phyloP scores from a whole-genome alignment of 2,329 filamentous ascomycete species.

The Aspergillus awamori region DNA sequence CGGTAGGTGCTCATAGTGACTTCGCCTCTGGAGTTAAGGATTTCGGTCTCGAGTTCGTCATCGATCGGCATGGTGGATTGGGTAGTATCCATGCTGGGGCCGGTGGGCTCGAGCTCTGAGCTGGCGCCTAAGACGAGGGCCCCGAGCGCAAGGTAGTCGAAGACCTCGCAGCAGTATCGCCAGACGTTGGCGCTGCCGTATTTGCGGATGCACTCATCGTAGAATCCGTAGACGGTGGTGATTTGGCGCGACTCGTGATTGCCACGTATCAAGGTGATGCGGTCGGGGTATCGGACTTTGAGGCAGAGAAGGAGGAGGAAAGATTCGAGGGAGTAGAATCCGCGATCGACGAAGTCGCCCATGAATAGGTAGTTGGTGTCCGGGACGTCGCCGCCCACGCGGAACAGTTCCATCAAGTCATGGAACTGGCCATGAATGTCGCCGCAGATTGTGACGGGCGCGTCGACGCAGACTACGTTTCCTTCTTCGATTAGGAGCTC shows the following conservation, averaged over 20 bases:
- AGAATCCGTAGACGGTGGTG: constrained; percentile 96
- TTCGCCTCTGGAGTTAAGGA: constrained; percentile 80
- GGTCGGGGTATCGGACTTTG: constrained; percentile 95
- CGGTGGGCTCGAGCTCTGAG: constrained; percentile 64
- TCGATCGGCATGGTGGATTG: constrained; percentile 56
- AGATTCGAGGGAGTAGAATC: constrained; percentile 96
- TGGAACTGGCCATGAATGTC: constrained; percentile 98
- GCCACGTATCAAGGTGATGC: constrained; percentile 92
- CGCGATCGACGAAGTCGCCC: constrained; percentile 97
- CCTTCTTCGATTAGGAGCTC: constrained; percentile 97
- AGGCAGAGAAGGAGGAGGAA: constrained; percentile 93
- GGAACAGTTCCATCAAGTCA: constrained; percentile 94
- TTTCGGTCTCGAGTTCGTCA: constrained; percentile 87
- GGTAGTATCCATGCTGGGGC: constrained; percentile 49
- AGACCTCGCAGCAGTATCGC: constrained; percentile 96
- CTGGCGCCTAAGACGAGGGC: constrained; percentile 87
- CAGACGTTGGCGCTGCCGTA: constrained; percentile 97
- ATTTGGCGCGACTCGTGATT: constrained; percentile 97
- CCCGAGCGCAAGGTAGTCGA: constrained; percentile 91
- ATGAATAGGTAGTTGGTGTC: constrained; percentile 98
- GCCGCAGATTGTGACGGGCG: constrained; percentile 95
- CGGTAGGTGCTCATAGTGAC: constrained; percentile 64
- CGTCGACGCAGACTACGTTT: constrained; percentile 93
- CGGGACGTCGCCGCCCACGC: constrained; percentile 88
- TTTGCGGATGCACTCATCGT: constrained; percentile 94